Conservation (phyloP, 352 stramenopile genomes). For the Globisporangium middletonii region DNA sequence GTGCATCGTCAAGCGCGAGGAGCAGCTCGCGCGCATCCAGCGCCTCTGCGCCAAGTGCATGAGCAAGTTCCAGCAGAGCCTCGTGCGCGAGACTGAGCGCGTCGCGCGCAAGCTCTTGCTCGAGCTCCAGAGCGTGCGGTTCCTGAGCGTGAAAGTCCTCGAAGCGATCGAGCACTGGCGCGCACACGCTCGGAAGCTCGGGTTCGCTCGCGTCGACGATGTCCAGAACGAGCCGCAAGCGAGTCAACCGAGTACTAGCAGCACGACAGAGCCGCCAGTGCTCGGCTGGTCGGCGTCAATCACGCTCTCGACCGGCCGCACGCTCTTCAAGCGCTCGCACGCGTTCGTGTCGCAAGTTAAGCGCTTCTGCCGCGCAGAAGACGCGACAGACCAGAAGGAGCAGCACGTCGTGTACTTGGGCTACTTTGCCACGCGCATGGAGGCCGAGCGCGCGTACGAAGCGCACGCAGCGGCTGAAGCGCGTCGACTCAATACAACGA, state of each 20-base stretch:
- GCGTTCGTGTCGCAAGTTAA: conserved; percentile 69
- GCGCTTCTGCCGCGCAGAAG: conserved; percentile 56
- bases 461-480: conserved; percentile 52
- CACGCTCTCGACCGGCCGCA: conserved; percentile 51
- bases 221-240: neutral
- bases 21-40: conserved; percentile 30
- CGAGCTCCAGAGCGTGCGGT: conserved; percentile 48
- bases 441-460: conserved; percentile 71
- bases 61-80: conserved; percentile 55
- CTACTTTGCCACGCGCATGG: conserved; percentile 54
- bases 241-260: neutral
- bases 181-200: conserved; percentile 36
- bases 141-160: conserved; percentile 64
- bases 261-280: conserved; percentile 17
- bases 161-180: conserved; percentile 66
- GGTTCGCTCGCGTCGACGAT: conserved; percentile 47
- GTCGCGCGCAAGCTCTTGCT: conserved; percentile 28
- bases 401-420: conserved; percentile 63
- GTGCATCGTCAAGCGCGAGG: conserved; percentile 59
- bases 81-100: conserved; percentile 36
- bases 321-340: conserved; percentile 67
- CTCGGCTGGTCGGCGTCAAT: conserved; percentile 69
- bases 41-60: conserved; percentile 49
- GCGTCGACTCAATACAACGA: conserved; percentile 56
- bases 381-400: conserved; percentile 46